Base-by-base conservation (phyloP, 2,329 filamentous ascomycete species). In the Berkeleyomyces rouxiae region DNA sequence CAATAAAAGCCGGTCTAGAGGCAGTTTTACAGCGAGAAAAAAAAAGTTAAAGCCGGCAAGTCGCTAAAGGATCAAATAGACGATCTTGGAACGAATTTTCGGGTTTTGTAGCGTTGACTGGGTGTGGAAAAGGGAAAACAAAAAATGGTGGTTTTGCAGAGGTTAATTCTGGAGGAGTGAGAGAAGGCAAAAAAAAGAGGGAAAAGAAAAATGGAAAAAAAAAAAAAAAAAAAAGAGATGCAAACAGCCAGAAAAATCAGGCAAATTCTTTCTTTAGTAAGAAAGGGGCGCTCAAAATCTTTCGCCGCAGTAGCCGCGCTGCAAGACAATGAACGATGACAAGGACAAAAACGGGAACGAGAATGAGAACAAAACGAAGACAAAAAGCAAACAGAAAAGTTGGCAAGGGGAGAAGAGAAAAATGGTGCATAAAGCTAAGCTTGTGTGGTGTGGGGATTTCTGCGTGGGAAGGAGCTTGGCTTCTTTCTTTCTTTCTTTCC, bases 151-250 rank as follows among this genome's bases (percentile, higher is more conserved):
- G 47, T 55, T 3, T 3, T 33, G 42, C 37, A 31, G 33, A 47
- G 3, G 7, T 16, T 44, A 33, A 44, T 47, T 44, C 23, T 33
- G 11, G 11, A 43, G 33, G 42, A 53, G 59, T 59, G n/a, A 7
- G 46, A 43, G 57, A n/a, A 43, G 59, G 44, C 57, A 46, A 61
- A 55, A 40, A 43, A 61, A 47, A 37, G 23, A 55, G n/a, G n/a
- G n/a, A n/a, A n/a, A n/a, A 33, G 46, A 53, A 61, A 31, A 39
- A 61, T 51, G 11, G n/a, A 37, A 44, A 62, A 57, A 49, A 62
- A 40, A 62, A 46, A 46, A 4, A 37, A 42, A 62, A 58, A 7
- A 59, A 59, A 23, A 23, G 23, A 23, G 23, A 2, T 23, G 23
- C 23, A 23, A 23, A 23, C 23, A 23, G 23, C 23, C 23, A 23